A percentile compares a stretch with the other conserved stretches of the same genome.
Conservation (phyloP, 108 stramenopile species). For the Skeletonema grethae region DNA sequence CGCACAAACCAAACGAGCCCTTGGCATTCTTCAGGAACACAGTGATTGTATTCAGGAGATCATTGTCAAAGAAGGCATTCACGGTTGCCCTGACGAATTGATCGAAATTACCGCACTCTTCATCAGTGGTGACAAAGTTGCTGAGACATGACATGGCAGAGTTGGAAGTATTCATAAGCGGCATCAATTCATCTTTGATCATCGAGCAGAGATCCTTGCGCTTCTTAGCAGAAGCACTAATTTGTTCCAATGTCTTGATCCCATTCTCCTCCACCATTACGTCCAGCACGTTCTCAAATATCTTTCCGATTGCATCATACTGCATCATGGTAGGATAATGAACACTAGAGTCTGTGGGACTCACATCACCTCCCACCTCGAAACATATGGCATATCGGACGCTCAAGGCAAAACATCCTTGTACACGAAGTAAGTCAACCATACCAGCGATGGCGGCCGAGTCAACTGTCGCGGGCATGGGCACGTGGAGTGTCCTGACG, state of each 20-base stretch:
- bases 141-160: not conserved
- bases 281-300: slow-evolving; percentile 58
- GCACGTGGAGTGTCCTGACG: slow-evolving; percentile 20
- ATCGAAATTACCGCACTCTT: slow-evolving; percentile 7
- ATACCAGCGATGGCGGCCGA: slow-evolving; percentile 69
- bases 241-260: slow-evolving; percentile 12
- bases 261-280: slow-evolving; percentile 13
- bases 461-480: slow-evolving; percentile 62
- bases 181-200: slow-evolving; percentile 1
- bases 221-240: not conserved
- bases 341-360: not conserved
- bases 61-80: slow-evolving; percentile 72
- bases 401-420: slow-evolving; percentile 66
- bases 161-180: not conserved
- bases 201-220: not conserved
- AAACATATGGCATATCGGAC: slow-evolving; percentile 60
- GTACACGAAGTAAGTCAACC: slow-evolving; percentile 58
- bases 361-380: slow-evolving; percentile 6
- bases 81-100: slow-evolving; percentile 35
- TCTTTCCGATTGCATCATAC: slow-evolving; percentile 50
- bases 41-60: slow-evolving; percentile 52
- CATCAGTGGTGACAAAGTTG: slow-evolving; percentile 13
- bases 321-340: slow-evolving; percentile 43
- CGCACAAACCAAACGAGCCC: slow-evolving; percentile 70
- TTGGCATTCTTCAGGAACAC: slow-evolving; percentile 63